Evolutionary conservation across 768 basidiomycete genomes (phyloP), one percentile per base, ranked within the genome.

Genomic region (Hygrophorus pudorinus): DNA sequence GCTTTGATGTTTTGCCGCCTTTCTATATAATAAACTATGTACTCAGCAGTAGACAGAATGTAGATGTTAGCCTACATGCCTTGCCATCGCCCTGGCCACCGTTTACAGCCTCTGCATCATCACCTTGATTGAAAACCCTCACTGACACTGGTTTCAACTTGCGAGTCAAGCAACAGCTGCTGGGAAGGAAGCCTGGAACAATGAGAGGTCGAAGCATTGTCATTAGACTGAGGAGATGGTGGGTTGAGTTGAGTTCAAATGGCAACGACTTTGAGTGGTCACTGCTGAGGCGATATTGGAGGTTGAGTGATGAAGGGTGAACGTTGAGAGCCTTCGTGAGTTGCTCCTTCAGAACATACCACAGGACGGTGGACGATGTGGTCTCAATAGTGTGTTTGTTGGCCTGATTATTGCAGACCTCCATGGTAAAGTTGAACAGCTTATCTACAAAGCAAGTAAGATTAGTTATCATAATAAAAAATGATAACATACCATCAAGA

Each of bases 91-190:
- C 14, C 18, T 37, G 9, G 18, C 18, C 18, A n/a, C n/a, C n/a
- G n/a, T 37, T 6, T 37, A 12, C 14, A 12, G 14, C 6, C 13
- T n/a, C 13, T 9, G 24, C 21, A 13, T 13, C 12, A n/a, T 40
- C 39, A 28, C 39, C 39, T 28, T 40, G 24, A 29, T 40, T 40
- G 39, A 40, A 40, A 24, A 40, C 17, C 24, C 29, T 20, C 8
- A 40, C 18, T 17, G 39, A 24, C 9, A 40, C 11, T 10, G 18
- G 10, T 40, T 29, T 40, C 39, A 21, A 27, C 13, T 18, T 12
- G 13, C 24, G 5, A 8, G n/a, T 29, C 13, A 13, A 24, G 21
- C 10, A 20, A 18, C n/a, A 5, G 21, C 37, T 17, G 37, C 37
- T 38, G 17, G 37, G 16, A 11, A 38, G 18, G n/a, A 12, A 18